Base-by-base conservation (phyloP, 2,329 filamentous ascomycete species). In the Cryphonectria nitschkei region DNA sequence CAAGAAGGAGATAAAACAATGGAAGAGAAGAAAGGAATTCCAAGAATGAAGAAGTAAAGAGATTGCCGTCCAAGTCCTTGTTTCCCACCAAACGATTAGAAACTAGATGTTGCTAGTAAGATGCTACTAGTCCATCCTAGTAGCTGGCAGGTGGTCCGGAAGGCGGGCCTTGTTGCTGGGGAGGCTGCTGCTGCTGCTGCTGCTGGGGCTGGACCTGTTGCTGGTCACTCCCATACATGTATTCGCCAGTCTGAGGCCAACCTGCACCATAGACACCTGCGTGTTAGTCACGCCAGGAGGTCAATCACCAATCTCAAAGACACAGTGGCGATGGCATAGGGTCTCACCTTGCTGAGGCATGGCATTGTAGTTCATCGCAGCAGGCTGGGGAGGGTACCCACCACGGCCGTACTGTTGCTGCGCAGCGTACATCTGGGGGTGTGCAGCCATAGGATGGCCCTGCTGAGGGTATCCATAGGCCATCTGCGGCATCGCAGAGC, bases 331-430 rank as follows among this genome's bases (percentile, higher is more conserved):
- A 34, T 16, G 22, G 22, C 14, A 7, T 26, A 13, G 26, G 68
- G 76, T 77, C 79, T 77, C 79, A 78, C 80, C 80, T 73, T 82
- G 79, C 39, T 75, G 71, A 5, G 80, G 82, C 39, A 81, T 80
- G 39, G 80, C 80, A 54, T 81, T 82, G 73, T 87, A 88, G 43
- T 76, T 76, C 66, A 72, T 71, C 4, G 76, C 75, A 13, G 72
- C 75, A 46, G 80, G 79, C 68, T 77, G 77, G 3, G 77, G 76
- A 72, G 83, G 83, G 64, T 82, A 81, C 73, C 82, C 83, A 67
- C 83, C 80, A 16, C 81, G 80, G 68, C 84, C 83, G 72, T 84
- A 86, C 5, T 78, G 75, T 61, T 80, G 81, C 29, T 70, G 71
- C 6, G 71, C 66, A 54, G 74, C 78, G 72, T 85, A 84, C 78